A percentile compares a stretch with the other conserved stretches of the same genome.
Evolutionary conservation across 352 stramenopile genomes (phyloP).

Genomic region (Phytophthora hybrid): DNA sequence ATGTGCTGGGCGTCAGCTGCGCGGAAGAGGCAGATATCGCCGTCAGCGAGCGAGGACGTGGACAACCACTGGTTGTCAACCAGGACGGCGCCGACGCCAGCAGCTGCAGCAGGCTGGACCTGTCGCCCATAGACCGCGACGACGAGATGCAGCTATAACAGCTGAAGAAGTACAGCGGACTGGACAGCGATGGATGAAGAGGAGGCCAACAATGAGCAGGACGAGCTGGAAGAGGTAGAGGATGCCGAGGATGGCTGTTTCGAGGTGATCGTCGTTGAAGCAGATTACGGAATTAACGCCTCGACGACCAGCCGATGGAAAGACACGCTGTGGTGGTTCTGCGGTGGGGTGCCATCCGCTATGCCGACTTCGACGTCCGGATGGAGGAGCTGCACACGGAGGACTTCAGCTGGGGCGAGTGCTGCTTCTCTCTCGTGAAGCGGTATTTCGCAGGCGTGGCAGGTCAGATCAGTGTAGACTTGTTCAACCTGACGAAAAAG

Average conservation of each 20-base stretch:
- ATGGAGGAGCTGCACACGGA: constrained; percentile 59
- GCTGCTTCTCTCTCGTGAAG: constrained; percentile 88
- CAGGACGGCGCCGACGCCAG: constrained; percentile 45
- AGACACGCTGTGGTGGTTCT: constrained; percentile 87
- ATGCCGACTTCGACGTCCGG: constrained; percentile 88
- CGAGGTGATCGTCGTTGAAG: constrained; percentile 65
- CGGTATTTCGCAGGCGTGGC: constrained; percentile 87
- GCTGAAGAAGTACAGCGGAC: constrained; percentile 60
- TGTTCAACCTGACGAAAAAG: constrained; percentile 88
- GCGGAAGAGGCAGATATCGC: constrained; percentile 80
- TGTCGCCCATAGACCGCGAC: constrained; percentile 79
- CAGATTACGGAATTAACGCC: constrained; percentile 52
- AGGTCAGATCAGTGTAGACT: constrained; percentile 83
- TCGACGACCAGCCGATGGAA: constrained; percentile 47
- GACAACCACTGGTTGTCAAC: constrained; percentile 19
- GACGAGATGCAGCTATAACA: constrained; percentile 75
- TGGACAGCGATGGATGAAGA: constrained; percentile 71
- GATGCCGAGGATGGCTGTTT: constrained; percentile 48
- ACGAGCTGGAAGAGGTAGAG: constrained; percentile 36
- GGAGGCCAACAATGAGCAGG: constrained; percentile 38
- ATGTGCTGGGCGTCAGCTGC: constrained; percentile 80
- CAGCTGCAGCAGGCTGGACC: constrained; percentile 69
- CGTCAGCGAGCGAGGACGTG: constrained; percentile 8
- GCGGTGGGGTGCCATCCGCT: constrained; percentile 79
- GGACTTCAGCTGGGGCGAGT: constrained; percentile 90